Evolutionary conservation across 345 rosid genomes (phyloP).

Genomic region (Geranium brycei): DNA sequence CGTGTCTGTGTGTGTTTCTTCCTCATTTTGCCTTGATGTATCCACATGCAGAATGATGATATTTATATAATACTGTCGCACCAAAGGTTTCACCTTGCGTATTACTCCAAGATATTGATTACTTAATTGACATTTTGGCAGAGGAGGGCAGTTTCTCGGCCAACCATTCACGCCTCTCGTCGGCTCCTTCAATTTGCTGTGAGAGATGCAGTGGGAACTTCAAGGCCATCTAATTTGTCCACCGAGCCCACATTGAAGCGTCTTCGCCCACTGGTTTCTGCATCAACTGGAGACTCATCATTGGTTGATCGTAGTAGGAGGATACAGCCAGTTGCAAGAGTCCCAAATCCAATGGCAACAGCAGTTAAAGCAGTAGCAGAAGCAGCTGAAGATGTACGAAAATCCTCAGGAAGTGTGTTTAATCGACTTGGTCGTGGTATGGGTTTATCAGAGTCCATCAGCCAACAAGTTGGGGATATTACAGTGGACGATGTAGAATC

Average conservation of each 20-base stretch:
- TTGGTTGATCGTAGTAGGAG: slow-evolving; percentile 33
- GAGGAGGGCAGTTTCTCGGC: slow-evolving; percentile 50
- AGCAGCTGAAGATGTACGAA: slow-evolving; percentile 75
- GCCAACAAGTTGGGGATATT: slow-evolving; percentile 21
- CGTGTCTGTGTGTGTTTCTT: no score
- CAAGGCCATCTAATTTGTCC: slow-evolving; percentile 31
- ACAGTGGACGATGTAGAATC: slow-evolving; percentile 32
- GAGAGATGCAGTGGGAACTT: slow-evolving; percentile 78
- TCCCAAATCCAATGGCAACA: slow-evolving; percentile 57
- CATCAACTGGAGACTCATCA: slow-evolving; percentile 35
- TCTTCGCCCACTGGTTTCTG: slow-evolving; percentile 70
- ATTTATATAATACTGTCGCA: background rate
- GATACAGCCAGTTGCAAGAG: slow-evolving; percentile 56
- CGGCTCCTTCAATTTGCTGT: slow-evolving; percentile 92
- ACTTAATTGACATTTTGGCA: slow-evolving; percentile 16
- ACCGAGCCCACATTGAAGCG: slow-evolving; percentile 62
- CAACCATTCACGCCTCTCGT: slow-evolving; percentile 56
- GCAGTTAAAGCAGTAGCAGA: slow-evolving; percentile 78
- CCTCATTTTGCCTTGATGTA: background rate
- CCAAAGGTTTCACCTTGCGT: background rate
- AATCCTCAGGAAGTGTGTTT: slow-evolving; percentile 66
- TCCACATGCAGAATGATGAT: background rate
- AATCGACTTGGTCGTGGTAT: slow-evolving; percentile 65
- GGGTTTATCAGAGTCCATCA: slow-evolving; percentile 19
- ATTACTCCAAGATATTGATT: background rate